Base-by-base conservation (phyloP, 257 asterid species). In the Plantago ovata region DNA sequence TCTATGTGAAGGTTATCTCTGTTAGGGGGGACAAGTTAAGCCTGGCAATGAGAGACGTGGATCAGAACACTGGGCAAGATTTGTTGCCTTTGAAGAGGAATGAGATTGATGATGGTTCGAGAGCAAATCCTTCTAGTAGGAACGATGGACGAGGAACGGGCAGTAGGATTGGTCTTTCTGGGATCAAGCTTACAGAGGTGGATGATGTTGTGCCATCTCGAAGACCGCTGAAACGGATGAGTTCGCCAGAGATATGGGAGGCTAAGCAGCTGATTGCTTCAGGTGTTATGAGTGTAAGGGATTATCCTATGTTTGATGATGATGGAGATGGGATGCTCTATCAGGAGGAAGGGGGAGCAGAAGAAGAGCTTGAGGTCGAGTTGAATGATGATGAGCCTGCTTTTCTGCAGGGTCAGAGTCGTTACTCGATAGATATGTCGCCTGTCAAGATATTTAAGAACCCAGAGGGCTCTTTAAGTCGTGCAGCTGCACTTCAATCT, bases 171-270 rank as follows among this genome's bases (percentile, higher is more conserved):
- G 96, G 98, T 58, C 79, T 87, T 38, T 90, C 95, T 0, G 96
- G 98, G 40, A 87, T 90, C 65, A 73, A 65, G 60, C 79, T 90
- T 38, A 68, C 70, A 0, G 96, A 84, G 59, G 95, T 79, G 38
- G 77, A 69, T 56, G 93, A 70, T 69, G 70, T 62, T 44, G 82
- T 71, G 65, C 94, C 94, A 9, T 87, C 98, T 1, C 71, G 98
- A 22, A 79, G 98, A 53, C 96, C 95, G 0, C 68, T 90, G 66
- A 91, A 87, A 77, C 76, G 78, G 75, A 87, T 87, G 98, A 91
- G 98, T 69, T 91, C 98, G 14, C 98, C 98, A 6, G 96, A 91
- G 82, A 75, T 65, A 54, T 91, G 98, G 98, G 98, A 91, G 76
- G 96, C 96, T 7, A 81, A 91, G 71, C 96, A 91, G 46, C 80